Base-by-base conservation (phyloP, 345 rosid genomes). In the Eutrema yunnanense region DNA sequence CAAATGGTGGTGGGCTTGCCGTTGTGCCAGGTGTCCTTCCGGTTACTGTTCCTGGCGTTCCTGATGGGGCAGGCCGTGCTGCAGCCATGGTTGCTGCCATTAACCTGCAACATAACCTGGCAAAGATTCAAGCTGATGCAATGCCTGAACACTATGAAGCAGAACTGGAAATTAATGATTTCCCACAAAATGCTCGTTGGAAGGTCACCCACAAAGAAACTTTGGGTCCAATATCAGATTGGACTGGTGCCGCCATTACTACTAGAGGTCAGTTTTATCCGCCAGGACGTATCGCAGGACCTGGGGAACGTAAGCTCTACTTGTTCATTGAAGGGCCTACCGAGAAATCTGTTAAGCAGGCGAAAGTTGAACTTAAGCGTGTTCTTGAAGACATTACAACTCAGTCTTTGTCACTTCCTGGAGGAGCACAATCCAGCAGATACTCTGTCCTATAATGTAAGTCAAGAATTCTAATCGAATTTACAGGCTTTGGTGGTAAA, bases 161-260 rank as follows among this genome's bases (percentile, higher is more conserved):
- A 22, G 99, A 92, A 80, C 72, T 95, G 68, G 99, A 92, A 78
- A 95, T 92, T 22, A 95, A 92, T 76, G 97, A 95, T 75, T 95
- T 92, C 30, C 97, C 96, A 26, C 99, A 92, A 69, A 95, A 92
- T 83, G 99, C 97, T 74, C 86, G 99, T 58, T 92, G 99, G 97
- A 92, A 92, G 84, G 93, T 95, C 69, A 95, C 97, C 12, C 97
- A 95, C 84, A 95, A 95, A 85, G 99, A 95, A 80, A 92, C 99
- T 4, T 76, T 87, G 90, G 96, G 97, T 46, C 99, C 97, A n/a
- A 89, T 88, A 76, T 89, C 93, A 6, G 97, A 92, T 26, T 95
- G 96, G 93, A 90, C 90, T 26, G 96, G 96, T 67, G 97, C 97
- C 63, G 96, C 99, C 64, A 92, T 95, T 75, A 95, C 97, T 32